Base-by-base conservation (phyloP, 2,329 filamentous ascomycete genomes). In the Biscogniauxia sp. region DNA sequence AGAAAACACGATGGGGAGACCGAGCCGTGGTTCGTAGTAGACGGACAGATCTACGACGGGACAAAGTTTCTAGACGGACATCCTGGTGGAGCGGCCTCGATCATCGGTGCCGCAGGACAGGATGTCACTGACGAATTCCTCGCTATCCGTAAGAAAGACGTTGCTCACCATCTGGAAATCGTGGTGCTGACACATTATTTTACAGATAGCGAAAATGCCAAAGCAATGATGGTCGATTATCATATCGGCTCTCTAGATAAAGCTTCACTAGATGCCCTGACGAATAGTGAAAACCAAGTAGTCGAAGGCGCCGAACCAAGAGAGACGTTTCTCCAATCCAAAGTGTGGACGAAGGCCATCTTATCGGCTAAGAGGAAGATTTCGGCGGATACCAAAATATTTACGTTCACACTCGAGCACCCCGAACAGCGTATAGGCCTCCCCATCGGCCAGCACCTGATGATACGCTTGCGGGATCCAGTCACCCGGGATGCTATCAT, bases 61-160 rank as follows among this genome's bases (percentile, higher is more conserved):
- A 93, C 90, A 0, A 76, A 78, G 1, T 97, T 95, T 72, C 78
- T 97, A 15, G 84, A 92, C 63, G 89, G 82, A 0, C 93, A 97
- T 73, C 93, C 93, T 0, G 93, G 93, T 56, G 93, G 93, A 55
- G 92, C 91, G 2, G 86, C 90, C 64, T 95, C 91, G 69, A 97
- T 97, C 71, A 82, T 89, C 57, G 88, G 88, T 26, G 91, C 89
- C 2, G 93, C 92, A n/a, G 92, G 88, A 0, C 80, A 91, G 69
- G 93, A 97, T 74, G 85, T 85, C 9, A 90, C 90, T 0, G 93
- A 97, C 69, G 93, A 97, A 67, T 97, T 97, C 73, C 85, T 96
- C 78, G 89, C 91, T 15, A 97, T 97, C 69, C 93, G 91, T 94
- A 80, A 82, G 90, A 82, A 1, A 19, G 0, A 37, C 23, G 20